Percentiles rank a stretch among this genome's conserved stretches.
Conservation (phyloP, 2,329 filamentous ascomycete genomes). For the Sporothrix dimorphospora region DNA sequence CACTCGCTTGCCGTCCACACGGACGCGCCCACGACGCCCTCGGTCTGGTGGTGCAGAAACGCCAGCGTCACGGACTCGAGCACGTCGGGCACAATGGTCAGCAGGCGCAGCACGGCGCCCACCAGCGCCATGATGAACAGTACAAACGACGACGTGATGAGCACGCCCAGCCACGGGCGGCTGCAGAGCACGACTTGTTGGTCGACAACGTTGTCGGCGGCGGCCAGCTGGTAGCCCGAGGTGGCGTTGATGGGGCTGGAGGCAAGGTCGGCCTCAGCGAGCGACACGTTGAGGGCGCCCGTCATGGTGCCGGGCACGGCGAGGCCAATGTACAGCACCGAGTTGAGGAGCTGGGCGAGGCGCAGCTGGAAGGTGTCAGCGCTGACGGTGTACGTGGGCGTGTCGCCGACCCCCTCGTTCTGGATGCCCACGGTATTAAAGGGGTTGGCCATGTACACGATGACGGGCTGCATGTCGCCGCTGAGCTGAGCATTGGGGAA, state of each 20-base stretch:
- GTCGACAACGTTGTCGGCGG: not conserved
- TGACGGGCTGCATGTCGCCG: slow-evolving; percentile 10
- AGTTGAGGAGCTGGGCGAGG: slow-evolving; percentile 29
- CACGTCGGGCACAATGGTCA: slow-evolving; percentile 27
- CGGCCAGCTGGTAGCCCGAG: not conserved
- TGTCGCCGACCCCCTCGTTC: not conserved
- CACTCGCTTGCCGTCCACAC: slow-evolving; percentile 10
- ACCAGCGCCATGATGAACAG: slow-evolving; percentile 19
- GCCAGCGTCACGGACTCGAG: slow-evolving; percentile 24
- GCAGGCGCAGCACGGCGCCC: slow-evolving; percentile 8
- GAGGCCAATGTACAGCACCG: slow-evolving; percentile 23
- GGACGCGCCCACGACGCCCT: not conserved
- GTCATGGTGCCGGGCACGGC: not conserved
- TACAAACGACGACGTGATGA: slow-evolving; percentile 14
- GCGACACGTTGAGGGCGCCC: slow-evolving; percentile 13
- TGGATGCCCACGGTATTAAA: not conserved
- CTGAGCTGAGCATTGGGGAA: slow-evolving; percentile 9
- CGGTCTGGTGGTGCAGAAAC: slow-evolving; percentile 24
- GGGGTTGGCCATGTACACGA: slow-evolving; percentile 27
- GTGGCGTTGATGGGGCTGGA: not conserved
- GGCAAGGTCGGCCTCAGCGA: not conserved
- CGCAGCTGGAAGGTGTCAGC: slow-evolving; percentile 14
- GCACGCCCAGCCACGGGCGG: slow-evolving; percentile 24
- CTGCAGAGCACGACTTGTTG: slow-evolving; percentile 16
- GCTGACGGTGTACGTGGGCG: not conserved